Evolutionary conservation across 176 grass and related monocot species (phyloP), one percentile per base, ranked within the genome.

Genomic region (Elymus sibiricus): DNA sequence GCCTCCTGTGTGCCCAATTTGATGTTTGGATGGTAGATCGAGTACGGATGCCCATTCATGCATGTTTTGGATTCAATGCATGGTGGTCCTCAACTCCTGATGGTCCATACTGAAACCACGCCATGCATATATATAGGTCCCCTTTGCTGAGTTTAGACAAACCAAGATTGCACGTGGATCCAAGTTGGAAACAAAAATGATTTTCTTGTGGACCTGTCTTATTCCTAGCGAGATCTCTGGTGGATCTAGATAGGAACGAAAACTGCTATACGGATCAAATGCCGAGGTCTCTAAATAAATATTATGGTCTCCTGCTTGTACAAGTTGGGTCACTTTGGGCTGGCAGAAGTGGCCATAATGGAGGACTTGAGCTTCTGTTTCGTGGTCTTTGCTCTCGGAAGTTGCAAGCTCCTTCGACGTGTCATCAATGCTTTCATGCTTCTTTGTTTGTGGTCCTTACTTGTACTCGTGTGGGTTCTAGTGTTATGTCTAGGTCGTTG

Each of bases 1-100:
- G 55, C 55, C 55, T 58, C 55, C 55, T 8, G 2, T 58, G 55
- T 58, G 55, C 55, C 55, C 21, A 58, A 56, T 21, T 56, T 67
- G 25, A 70, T 67, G 24, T 16, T 29, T 86, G 60, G 63, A 81
- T 68, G 62, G 46, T 65, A 32, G 43, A 28, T 74, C 49, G 70
- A 27, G 39, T 74, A 47, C 16, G 28, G 17, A 53, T 82, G 46
- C 49, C 69, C 46, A 69, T 76, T 83, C 77, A 22, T n/a, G 72
- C 42, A 29, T 15, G 51, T 29, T 88, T 89, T 81, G 88, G 70
- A 77, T 87, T 19, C 72, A 76, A 17, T 60, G 72, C 43, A 51
- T 46, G 37, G 27, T 85, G 88, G 77, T 81, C 79, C 79, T 51
- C 11, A 16, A 83, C 70, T 51, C 63, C 63, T 51, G 1, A 81